These are phyloP conservation scores for Hanseniaspora taiwanica DNA, from an alignment of 805 yeast genomes.

Conservation along the genomic window DNA sequence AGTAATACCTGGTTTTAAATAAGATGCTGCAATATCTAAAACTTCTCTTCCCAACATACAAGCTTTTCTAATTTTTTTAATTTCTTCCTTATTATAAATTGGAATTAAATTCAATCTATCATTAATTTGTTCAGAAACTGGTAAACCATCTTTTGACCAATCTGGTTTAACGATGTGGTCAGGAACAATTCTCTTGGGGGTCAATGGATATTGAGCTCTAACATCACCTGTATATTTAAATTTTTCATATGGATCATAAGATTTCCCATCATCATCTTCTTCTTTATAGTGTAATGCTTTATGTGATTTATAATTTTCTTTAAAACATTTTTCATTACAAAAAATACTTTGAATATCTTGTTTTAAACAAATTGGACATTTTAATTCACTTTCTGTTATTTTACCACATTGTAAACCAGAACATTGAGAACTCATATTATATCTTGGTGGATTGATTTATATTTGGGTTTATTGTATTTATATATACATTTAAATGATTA, in stretches of 20 bases:
- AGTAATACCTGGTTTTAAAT: conserved; percentile 75
- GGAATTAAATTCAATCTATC: conserved; percentile 58
- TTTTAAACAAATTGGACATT: conserved; percentile 88
- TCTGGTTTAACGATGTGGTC: conserved; percentile 65
- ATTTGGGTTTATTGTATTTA: too few relatives aligned
- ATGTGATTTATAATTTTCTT: conserved; percentile 57
- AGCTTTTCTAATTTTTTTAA: conserved; percentile 64
- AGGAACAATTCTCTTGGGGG: conserved; percentile 61
- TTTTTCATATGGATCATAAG: conserved; percentile 80
- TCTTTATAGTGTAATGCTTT: conserved; percentile 60
- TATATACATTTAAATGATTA: background rate
- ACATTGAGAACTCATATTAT: conserved; percentile 30
- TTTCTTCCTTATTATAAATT: conserved; percentile 50
- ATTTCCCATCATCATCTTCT: conserved; percentile 34
- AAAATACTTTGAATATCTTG: conserved; percentile 47
- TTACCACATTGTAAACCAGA: conserved; percentile 80
- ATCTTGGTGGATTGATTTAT: too few relatives aligned
- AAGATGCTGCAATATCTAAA: conserved; percentile 78
- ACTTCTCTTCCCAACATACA: conserved; percentile 72
- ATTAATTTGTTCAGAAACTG: conserved; percentile 60
- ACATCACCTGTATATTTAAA: conserved; percentile 61
- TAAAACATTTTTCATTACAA: conserved; percentile 78
- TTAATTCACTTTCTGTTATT: conserved; percentile 55
- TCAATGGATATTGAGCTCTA: conserved; percentile 70
- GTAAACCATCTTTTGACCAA: conserved; percentile 70